Percentiles rank a stretch among this genome's conserved stretches.
phyloP scores from a whole-genome alignment of 176 grass and related monocot species.

The Oryza meyeriana region DNA sequence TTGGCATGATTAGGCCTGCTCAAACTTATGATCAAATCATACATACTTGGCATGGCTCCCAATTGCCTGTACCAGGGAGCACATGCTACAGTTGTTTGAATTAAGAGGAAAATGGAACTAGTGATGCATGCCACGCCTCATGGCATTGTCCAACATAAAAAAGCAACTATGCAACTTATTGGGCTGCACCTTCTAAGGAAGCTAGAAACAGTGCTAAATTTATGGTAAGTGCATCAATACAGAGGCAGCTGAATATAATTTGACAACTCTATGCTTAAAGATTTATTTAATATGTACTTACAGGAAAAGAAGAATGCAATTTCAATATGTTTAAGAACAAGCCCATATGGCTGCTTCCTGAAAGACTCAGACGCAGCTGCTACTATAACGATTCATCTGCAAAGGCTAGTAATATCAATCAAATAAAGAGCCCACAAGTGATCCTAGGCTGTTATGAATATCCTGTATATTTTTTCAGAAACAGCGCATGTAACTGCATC shows the following conservation, averaged over 20 bases:
- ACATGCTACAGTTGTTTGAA: too few species aligned
- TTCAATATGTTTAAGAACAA: not conserved
- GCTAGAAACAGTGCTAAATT: not conserved
- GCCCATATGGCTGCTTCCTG: not conserved
- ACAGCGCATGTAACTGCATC: not conserved
- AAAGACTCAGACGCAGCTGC: not conserved
- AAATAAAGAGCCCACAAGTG: not conserved
- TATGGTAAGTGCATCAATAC: not conserved
- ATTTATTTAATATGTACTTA: not conserved
- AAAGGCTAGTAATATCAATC: not conserved
- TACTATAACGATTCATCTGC: not conserved
- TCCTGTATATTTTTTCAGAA: constrained; percentile 8
- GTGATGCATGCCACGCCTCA: too few species aligned
- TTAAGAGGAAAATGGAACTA: too few species aligned
- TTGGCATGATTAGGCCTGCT: not conserved
- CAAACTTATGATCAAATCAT: too few species aligned
- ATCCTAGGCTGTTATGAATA: constrained; percentile 1
- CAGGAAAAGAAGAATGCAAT: constrained; percentile 14
- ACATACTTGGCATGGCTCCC: too few species aligned
- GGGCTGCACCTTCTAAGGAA: not conserved
- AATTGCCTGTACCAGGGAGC: too few species aligned
- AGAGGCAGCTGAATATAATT: not conserved
- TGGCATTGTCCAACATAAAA: constrained; percentile 8
- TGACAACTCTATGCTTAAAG: not conserved
- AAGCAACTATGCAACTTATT: not conserved